These are phyloP conservation scores for Sphaerulina vaccinii DNA, from an alignment of 2,329 filamentous ascomycete genomes.

Conservation along the genomic window DNA sequence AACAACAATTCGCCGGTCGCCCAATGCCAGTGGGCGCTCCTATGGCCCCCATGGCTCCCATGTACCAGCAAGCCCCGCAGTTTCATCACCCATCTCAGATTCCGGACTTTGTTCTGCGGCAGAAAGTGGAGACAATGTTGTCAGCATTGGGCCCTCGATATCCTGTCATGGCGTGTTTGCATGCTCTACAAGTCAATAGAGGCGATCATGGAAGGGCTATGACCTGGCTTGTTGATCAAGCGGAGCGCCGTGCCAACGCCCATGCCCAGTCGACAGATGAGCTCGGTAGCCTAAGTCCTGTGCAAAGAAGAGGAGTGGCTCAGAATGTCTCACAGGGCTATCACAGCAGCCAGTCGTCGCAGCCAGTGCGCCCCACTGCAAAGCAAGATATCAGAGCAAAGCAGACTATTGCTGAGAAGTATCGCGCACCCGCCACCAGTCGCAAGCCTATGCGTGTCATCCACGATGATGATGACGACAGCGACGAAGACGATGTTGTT, in stretches of 20 bases:
- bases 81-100: conserved; percentile 47
- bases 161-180: conserved; percentile 49
- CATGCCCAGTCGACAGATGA: conserved; percentile 24
- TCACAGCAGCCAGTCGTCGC: conserved; percentile 17
- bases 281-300: conserved; percentile 26
- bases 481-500: conserved; percentile 31
- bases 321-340: conserved; percentile 20
- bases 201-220: conserved; percentile 58
- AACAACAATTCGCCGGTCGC: neutral
- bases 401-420: conserved; percentile 50
- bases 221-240: conserved; percentile 44
- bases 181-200: conserved; percentile 51
- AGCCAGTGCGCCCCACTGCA: conserved; percentile 44
- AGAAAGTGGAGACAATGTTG: conserved; percentile 55
- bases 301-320: conserved; percentile 30
- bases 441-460: conserved; percentile 18
- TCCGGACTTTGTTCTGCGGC: conserved; percentile 48
- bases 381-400: conserved; percentile 55
- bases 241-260: conserved; percentile 23
- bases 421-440: conserved; percentile 22
- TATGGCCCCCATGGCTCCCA: conserved; percentile 4
- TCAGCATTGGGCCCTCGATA: conserved; percentile 47
- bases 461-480: conserved; percentile 28
- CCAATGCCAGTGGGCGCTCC: neutral
- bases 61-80: conserved; percentile 1